Evolutionary conservation across 148 eudicot species (phyloP).

Genomic region (Vaccinium macrocarpon): DNA sequence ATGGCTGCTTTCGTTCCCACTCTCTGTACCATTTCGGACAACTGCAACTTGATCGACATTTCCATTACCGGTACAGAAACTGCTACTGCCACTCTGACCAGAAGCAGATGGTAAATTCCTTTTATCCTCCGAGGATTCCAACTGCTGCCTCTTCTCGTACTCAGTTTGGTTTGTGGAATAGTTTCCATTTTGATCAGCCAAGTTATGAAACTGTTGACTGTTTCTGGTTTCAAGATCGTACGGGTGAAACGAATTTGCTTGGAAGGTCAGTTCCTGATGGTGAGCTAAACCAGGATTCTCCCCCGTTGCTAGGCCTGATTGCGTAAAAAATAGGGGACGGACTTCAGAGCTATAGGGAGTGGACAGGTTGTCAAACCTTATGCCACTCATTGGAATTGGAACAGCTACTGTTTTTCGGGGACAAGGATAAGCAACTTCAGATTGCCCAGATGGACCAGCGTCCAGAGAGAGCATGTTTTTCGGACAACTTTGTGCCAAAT

Average conservation of each 20-base stretch:
- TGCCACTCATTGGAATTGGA: slow-evolving; percentile 45
- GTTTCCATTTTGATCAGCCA: slow-evolving; percentile 35
- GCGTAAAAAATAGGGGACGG: slow-evolving; percentile 36
- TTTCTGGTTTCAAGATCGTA: slow-evolving; percentile 22
- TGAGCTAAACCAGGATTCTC: slow-evolving; percentile 42
- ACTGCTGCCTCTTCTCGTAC: slow-evolving; percentile 32
- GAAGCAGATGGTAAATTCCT: slow-evolving; percentile 40
- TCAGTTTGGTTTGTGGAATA: slow-evolving; percentile 35
- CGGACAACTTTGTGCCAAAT: slow-evolving; percentile 25
- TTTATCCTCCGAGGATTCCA: slow-evolving; percentile 36
- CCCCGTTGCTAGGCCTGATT: slow-evolving; percentile 30
- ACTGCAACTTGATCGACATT: slow-evolving; percentile 25
- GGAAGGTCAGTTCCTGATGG: slow-evolving; percentile 35
- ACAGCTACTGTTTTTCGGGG: slow-evolving; percentile 41
- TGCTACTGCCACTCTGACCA: slow-evolving; percentile 64
- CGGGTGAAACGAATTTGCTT: slow-evolving; percentile 18
- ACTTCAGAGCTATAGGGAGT: slow-evolving; percentile 30
- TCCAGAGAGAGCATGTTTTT: slow-evolving; percentile 28
- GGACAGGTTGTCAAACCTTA: slow-evolving; percentile 32
- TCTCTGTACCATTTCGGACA: slow-evolving; percentile 26
- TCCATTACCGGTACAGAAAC: slow-evolving; percentile 45
- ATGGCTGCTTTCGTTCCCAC: slow-evolving; percentile 39
- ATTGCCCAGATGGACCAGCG: slow-evolving; percentile 26
- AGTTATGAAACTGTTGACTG: slow-evolving; percentile 19
- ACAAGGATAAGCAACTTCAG: slow-evolving; percentile 21